Evolutionary conservation across 345 rosid species (phyloP), one percentile per base, ranked within the genome.

Genomic region (Melaleuca alternifolia): DNA sequence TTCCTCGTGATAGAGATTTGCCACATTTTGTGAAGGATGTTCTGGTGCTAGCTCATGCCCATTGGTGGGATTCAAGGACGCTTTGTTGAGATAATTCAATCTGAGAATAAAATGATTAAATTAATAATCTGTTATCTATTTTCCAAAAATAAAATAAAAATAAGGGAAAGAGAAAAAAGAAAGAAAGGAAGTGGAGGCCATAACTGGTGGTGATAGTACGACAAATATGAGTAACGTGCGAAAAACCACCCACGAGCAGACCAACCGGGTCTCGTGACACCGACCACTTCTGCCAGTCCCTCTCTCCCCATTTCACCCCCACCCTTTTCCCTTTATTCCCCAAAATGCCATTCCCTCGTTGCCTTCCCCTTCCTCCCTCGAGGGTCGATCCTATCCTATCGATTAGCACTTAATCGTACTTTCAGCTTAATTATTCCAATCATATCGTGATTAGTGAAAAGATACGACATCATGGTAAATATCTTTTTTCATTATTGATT

Each of bases 171-270:
- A 33, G 41, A n/a, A 5, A 3, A 10, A 4, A 10, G 5, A 21
- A 1, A 4, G 7, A 11, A 5, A 57, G 5, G 3, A 0, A 8
- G 46, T 16, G 46, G 24, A 65, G 46, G 2, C 77, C 77, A 15
- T 16, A 33, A 65, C 41, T 50, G 51, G 28, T 44, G 6, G 51
- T 12, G 56, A 26, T 50, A 18, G 46, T n/a, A 23, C 37, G 44
- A 65, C 50, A 56, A 85, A 83, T 82, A 83, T n/a, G 48, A 85
- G 83, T 89, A 94, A 93, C 96, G 95, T 94, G 96, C 88, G 92
- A 90, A 88, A 93, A 94, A 93, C 94, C 90, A 87, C 89, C 87
- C 82, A 41, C 3, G 90, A 87, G 95, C 93, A 90, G 95, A 93
- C 93, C 93, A 88, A 48, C 81, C 62, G 92, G 94, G 92, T 86